Base-by-base conservation (phyloP, 2,329 filamentous ascomycete genomes). In the Dactylonectria macrodidyma region DNA sequence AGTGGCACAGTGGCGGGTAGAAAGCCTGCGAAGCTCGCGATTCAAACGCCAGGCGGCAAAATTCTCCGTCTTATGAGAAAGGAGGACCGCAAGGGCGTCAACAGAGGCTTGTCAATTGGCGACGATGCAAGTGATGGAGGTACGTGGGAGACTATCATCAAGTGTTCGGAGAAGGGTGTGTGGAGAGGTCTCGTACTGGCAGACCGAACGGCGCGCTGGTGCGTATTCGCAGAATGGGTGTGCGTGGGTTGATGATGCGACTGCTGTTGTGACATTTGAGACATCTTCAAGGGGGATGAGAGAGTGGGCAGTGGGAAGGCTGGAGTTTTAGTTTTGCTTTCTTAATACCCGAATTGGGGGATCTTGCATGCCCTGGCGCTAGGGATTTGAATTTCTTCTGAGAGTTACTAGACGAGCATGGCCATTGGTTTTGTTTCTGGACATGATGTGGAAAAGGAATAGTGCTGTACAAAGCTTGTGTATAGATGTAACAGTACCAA, bases 1-100 rank as follows among this genome's bases (percentile, higher is more conserved):
- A 85, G 84, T 26, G 85, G 85, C 16, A 86, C 84, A 5, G 85
- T 87, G 65, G 84, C 87, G 46, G 87, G 87, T 30, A 90, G 90
- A 78, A 99, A 99, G 81, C 95, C 96, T 2, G 96, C 96, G 5
- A 99, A 99, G 81, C 82, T 99, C 61, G 96, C 96, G 0, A 95
- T 99, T 63, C 96, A 99, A 82, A 94, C 93, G 6, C 96, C 96
- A 0, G 93, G 92, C 34, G 96, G 97, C 68, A 98, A 98, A 84
- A 98, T 99, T 73, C 88, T 98, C 66, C 87, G 96, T 60, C 85
- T 97, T 77, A 94, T 94, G 85, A 87, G 93, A 74, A 95, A 95
- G 84, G 93, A 91, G 75, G 92, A 94, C 71, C 86, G 88, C 75
- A 88, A 86, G 77, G 86, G 84, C 62, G 83, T 85, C 68, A 85